These are phyloP conservation scores for Tilletia walkeri DNA, from an alignment of 1,284 basidiomycete genomes.

Conservation along the genomic window DNA sequence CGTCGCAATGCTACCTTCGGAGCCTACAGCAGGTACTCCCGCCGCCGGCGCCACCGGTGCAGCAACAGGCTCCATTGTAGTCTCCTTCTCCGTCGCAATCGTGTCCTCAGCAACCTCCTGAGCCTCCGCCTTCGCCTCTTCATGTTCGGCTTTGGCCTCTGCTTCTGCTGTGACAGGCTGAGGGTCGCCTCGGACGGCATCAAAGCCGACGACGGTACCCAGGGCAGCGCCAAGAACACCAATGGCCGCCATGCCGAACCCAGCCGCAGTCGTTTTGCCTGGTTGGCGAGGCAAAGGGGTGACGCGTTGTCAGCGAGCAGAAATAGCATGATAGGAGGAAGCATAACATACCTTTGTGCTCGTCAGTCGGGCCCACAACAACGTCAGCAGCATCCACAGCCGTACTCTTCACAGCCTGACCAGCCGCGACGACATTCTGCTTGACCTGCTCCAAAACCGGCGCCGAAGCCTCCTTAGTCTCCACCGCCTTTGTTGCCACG, in stretches of 20 bases:
- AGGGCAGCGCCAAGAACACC: background rate
- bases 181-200: background rate
- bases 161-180: background rate
- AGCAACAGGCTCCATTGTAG: background rate
- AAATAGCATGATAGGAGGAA: background rate
- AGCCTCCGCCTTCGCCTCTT: background rate
- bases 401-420: background rate
- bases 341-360: background rate
- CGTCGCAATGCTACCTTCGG: no score
- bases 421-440: background rate
- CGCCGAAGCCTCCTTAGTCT: background rate
- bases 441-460: conserved; percentile 3
- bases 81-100: background rate
- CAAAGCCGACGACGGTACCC: conserved; percentile 11
- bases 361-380: background rate
- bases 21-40: no score
- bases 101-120: background rate
- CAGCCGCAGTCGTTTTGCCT: background rate
- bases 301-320: background rate
- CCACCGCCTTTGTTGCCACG: background rate
- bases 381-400: background rate
- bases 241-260: background rate
- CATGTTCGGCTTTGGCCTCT: background rate
- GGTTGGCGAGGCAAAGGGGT: no score
- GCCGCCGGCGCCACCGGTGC: background rate